Base-by-base conservation (phyloP, 192 early-diverging fungal genomes). In the Coemansia brasiliensis region DNA sequence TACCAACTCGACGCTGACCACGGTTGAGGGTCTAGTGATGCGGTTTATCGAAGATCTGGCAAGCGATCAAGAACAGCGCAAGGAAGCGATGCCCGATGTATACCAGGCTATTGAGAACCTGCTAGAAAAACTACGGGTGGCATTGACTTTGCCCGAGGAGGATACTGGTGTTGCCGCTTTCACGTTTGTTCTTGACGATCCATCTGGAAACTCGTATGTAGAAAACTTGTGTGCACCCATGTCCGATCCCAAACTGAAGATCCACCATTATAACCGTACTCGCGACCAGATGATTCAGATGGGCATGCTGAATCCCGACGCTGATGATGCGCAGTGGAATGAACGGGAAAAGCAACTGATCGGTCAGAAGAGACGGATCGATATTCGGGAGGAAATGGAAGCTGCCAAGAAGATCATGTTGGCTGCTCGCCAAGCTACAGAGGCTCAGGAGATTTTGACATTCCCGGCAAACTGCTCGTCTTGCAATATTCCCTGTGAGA, bases 191-290 rank as follows among this genome's bases (percentile, higher is more conserved):
- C 66, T 97, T 27, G 91, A 94, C 69, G 95, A 97, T 65, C 94
- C 95, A 17, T 74, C 92, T 15, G 95, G 95, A 29, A 97, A 97
- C 84, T 85, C 83, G 27, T 97, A 92, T 62, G 87, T 93, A 42
- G 95, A 97, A 71, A 95, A 91, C 68, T 78, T 93, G 52, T 83
- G 81, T 42, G 82, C 86, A 17, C 90, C 91, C 15, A 82, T 81
- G 10, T 63, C 73, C 26, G 94, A 97, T 65, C 85, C 91, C 11
- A 86, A 92, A 65, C 69, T 97, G 22, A 80, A 67, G 26, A 51
- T 85, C 41, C 72, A 78, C 27, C 67, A 83, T 29, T 98, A 90
- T 69, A 69, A 68, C 13, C 81, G 95, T 20, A 93, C 90, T 21
- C 74, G 71, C 15, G 91, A 92, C 60, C 89, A 94, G 81, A 82